Evolutionary conservation across 1,284 basidiomycete genomes (phyloP).

Genomic region (Malassezia restricta): DNA sequence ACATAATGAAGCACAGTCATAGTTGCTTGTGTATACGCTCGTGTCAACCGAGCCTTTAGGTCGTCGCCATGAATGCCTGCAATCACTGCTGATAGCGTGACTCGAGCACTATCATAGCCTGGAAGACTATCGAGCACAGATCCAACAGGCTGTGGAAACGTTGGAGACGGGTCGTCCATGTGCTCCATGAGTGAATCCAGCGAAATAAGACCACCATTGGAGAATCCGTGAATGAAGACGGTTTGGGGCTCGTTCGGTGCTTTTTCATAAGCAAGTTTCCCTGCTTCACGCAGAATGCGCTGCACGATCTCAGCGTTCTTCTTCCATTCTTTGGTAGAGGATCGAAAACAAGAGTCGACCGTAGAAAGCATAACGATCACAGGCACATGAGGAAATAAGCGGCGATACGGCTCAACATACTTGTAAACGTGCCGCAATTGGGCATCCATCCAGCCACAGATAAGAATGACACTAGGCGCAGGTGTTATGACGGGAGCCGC

Average conservation of each 20-base stretch:
- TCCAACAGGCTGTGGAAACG: not conserved
- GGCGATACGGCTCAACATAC: constrained; percentile 31
- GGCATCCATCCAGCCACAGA: constrained; percentile 43
- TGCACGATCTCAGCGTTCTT: not conserved
- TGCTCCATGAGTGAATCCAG: not conserved
- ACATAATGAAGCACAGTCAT: not conserved
- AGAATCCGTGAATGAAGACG: constrained; percentile 11
- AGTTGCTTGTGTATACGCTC: not conserved
- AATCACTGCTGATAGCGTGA: not conserved
- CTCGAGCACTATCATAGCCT: not conserved
- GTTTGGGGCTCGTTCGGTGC: not conserved
- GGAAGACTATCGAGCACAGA: constrained; percentile 2
- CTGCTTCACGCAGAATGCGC: not conserved
- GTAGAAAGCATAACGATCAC: constrained; percentile 33
- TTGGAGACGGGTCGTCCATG: not conserved
- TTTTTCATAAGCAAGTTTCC: not conserved
- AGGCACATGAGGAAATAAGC: constrained; percentile 29
- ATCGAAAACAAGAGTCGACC: not conserved
- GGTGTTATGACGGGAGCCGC: not conserved
- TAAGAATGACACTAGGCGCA: constrained; percentile 17
- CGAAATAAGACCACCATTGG: constrained; percentile 10
- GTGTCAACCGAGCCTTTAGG: not conserved
- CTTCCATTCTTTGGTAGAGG: not conserved
- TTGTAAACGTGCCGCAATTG: constrained; percentile 32
- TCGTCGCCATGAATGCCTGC: not conserved